Percentiles rank a stretch among this genome's conserved stretches.
Evolutionary conservation across 1,284 basidiomycete species (phyloP).

Genomic region (Cryptococcus neoformans): DNA sequence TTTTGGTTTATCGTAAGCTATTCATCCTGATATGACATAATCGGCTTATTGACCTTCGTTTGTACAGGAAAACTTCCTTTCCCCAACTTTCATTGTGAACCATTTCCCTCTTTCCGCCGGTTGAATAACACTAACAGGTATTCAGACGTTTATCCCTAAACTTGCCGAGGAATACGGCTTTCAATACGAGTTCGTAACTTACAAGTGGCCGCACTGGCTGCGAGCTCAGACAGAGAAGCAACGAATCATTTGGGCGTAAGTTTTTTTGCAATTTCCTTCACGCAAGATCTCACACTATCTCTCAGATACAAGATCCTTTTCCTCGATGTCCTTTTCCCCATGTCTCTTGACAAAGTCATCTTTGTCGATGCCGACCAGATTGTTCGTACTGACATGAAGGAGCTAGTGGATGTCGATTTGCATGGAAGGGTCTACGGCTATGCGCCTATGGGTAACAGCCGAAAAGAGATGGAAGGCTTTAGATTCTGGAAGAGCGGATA

Average conservation of each 20-base stretch:
- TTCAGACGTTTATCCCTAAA: slow-evolving; percentile 76
- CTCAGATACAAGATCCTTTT: slow-evolving; percentile 90
- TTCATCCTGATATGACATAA: background rate
- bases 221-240: slow-evolving; percentile 97
- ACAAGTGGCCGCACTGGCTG: slow-evolving; percentile 98
- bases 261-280: background rate
- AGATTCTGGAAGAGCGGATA: slow-evolving; percentile 98
- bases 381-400: slow-evolving; percentile 89
- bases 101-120: slow-evolving; percentile 1
- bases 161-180: slow-evolving; percentile 86
- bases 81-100: slow-evolving; percentile 86
- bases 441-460: slow-evolving; percentile 96
- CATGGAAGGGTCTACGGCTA: slow-evolving; percentile 91
- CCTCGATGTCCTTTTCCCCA: slow-evolving; percentile 96
- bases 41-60: background rate
- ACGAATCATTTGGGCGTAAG: slow-evolving; percentile 88
- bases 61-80: slow-evolving; percentile 79
- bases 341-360: slow-evolving; percentile 96
- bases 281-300: background rate
- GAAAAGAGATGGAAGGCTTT: slow-evolving; percentile 93
- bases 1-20: slow-evolving; percentile 92
- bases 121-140: background rate
- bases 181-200: slow-evolving; percentile 91
- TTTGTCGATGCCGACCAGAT: slow-evolving; percentile 99
- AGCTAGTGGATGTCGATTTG: slow-evolving; percentile 85